Evolutionary conservation across 441 rosid genomes (phyloP).

Genomic region (Capsella rubella): DNA sequence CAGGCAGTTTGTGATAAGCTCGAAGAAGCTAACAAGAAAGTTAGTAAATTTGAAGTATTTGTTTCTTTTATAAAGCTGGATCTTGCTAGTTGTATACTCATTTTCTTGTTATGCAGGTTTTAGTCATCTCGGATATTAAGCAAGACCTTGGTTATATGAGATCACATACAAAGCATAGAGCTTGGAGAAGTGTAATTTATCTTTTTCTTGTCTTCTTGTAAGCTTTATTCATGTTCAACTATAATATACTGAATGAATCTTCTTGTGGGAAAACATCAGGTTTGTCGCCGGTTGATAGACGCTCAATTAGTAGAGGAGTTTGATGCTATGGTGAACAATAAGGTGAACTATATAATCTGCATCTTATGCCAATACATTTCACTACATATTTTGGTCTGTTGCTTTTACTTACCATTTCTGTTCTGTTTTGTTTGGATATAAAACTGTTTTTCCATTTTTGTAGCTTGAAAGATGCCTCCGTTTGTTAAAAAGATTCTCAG

Average conservation of each 20-base stretch:
- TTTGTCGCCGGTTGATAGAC: constrained; percentile 65
- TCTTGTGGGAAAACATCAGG: constrained; percentile 46
- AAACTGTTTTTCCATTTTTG: constrained; percentile 38
- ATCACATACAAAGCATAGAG: constrained; percentile 59
- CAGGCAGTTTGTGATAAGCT: constrained; percentile 84
- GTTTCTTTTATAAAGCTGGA: constrained; percentile 24
- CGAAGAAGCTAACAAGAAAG: constrained; percentile 81
- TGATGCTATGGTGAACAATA: constrained; percentile 70
- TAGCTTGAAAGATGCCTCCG: constrained; percentile 84
- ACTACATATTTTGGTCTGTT: no score
- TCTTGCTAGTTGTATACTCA: constrained; percentile 39
- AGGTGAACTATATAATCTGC: constrained; percentile 49
- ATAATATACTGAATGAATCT: no score
- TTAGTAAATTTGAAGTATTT: constrained; percentile 41
- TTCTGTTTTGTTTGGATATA: constrained; percentile 20
- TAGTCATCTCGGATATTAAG: constrained; percentile 77
- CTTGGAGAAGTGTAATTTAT: constrained; percentile 75
- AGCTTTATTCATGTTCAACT: not conserved
- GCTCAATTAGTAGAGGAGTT: constrained; percentile 65
- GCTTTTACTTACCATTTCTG: constrained; percentile 9
- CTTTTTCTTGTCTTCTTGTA: constrained; percentile 4
- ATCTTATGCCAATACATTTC: constrained; percentile 14
- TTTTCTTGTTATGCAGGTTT: constrained; percentile 60
- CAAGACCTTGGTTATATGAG: constrained; percentile 68
- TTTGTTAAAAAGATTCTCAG: constrained; percentile 61